Conservation (phyloP, 305 asterid species). For the Fraxinus velutina region DNA sequence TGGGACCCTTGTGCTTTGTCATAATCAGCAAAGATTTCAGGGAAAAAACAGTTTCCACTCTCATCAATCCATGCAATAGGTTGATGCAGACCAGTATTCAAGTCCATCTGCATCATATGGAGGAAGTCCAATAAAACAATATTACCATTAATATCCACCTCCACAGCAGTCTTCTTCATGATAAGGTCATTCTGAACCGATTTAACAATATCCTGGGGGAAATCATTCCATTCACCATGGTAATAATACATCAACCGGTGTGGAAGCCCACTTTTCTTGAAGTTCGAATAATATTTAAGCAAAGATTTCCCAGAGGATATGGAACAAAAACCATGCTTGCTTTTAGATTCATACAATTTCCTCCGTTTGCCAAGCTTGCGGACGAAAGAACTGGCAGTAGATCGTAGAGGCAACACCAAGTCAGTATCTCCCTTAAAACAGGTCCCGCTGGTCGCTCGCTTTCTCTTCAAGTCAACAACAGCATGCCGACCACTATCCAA, state of each 20-base stretch:
- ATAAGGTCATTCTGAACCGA: conserved; percentile 54
- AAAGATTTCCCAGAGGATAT: conserved; percentile 40
- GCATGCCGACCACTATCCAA: conserved; percentile 61
- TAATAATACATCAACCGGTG: conserved; percentile 48
- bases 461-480: conserved; percentile 70
- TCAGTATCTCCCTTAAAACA: conserved; percentile 40
- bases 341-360: conserved; percentile 45
- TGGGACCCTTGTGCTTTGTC: conserved; percentile 31
- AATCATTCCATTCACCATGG: conserved; percentile 54
- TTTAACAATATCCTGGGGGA: conserved; percentile 49
- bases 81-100: conserved; percentile 58
- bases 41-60: conserved; percentile 77
- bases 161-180: conserved; percentile 54
- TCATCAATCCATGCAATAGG: conserved; percentile 95
- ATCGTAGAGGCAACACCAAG: conserved; percentile 40
- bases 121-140: conserved; percentile 60
- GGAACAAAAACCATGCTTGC: conserved; percentile 28
- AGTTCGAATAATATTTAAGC: conserved; percentile 54
- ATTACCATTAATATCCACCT: conserved; percentile 56
- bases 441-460: conserved; percentile 38
- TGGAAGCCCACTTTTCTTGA: conserved; percentile 60
- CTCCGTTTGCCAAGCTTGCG: conserved; percentile 51
- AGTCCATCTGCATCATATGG: conserved; percentile 69
- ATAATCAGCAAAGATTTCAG: conserved; percentile 51
- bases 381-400: conserved; percentile 32